A percentile compares a stretch with the other conserved stretches of the same genome.
Conservation (phyloP, 371 early-diverging fungal genomes). For the Encephalitozoon cuniculi region DNA sequence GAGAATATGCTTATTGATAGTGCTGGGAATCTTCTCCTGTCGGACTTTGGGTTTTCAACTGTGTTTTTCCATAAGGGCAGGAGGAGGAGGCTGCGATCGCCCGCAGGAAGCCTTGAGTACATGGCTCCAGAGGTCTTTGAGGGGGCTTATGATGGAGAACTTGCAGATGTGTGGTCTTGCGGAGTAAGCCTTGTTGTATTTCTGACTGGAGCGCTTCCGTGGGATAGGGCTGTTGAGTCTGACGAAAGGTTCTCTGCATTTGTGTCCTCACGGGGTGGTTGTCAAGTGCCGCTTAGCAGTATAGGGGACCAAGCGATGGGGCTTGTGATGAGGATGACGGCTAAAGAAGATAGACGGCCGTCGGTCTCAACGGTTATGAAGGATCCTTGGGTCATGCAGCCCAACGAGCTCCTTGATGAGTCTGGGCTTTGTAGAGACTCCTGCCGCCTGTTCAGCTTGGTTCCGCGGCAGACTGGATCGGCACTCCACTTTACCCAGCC, state of each 20-base stretch:
- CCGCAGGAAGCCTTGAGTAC: conserved; percentile 66
- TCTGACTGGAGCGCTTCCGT: conserved; percentile 65
- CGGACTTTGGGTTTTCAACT: conserved; percentile 66
- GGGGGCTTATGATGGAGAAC: conserved; percentile 63
- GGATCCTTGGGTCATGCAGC: conserved; percentile 34
- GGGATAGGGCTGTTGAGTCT: conserved; percentile 64
- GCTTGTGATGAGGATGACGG: conserved; percentile 75
- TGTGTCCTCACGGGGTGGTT: conserved; percentile 19
- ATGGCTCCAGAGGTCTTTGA: conserved; percentile 65
- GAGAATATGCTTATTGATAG: conserved; percentile 67
- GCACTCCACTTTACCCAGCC: conserved; percentile 39
- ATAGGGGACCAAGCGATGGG: conserved; percentile 25
- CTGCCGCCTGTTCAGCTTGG: not conserved
- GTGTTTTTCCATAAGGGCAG: conserved; percentile 62
- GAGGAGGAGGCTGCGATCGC: conserved; percentile 60
- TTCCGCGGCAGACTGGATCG: not conserved
- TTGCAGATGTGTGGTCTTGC: conserved; percentile 65
- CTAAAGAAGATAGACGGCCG: conserved; percentile 74
- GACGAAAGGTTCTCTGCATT: conserved; percentile 63
- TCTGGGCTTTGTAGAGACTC: conserved; percentile 29
- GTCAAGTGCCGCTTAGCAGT: conserved; percentile 45
- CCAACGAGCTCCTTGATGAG: conserved; percentile 25
- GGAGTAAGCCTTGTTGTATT: conserved; percentile 65
- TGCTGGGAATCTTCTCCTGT: conserved; percentile 64
- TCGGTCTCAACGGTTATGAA: conserved; percentile 12